Evolutionary conservation across 345 rosid genomes (phyloP), one percentile per base, ranked within the genome.

Genomic region (Populus alba): DNA sequence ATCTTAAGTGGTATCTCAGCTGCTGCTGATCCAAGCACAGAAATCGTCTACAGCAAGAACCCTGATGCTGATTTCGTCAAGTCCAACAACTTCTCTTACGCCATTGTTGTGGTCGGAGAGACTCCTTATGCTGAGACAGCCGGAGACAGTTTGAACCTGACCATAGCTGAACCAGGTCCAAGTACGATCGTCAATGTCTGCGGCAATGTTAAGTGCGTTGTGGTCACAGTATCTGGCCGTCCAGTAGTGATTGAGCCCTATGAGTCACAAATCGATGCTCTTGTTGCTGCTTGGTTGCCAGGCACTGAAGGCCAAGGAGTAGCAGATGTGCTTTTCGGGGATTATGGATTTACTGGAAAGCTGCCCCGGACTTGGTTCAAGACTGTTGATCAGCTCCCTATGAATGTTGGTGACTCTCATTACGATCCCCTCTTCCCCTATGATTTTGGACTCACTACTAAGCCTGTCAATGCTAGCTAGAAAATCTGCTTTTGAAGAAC

Each of bases 341-440:
- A 81, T 43, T 81, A 75, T 31, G 73, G 79, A 51, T 81, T 72
- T 53, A 76, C 77, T 5, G 83, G 80, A 23, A 76, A 75, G 68
- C 83, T 81, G 22, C 37, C 83, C 4, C 33, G 70, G 7, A 77
- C 75, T 39, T 77, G 75, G 80, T 70, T 77, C 37, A 70, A 61
- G 68, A 59, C 43, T 2, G 73, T 70, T 8, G 75, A 77, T 70
- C 74, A 77, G 41, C 47, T 77, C 37, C 75, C 75, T 11, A 77
- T 77, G 75, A 69, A 71, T 79, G 83, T 84, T 18, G 87, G 87
- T 7, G 88, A 80, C 75, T 25, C 79, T 16, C 85, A 78, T 63
- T 85, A 87, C 15, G 86, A 87, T 51, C 88, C 90, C 16, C 81
- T 87, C 25, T 87, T 78, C 37, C 87, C 88, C 11, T 27, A 27